These are phyloP conservation scores for Cyclotella distinguenda DNA, from an alignment of 108 stramenopile species.

Conservation along the genomic window DNA sequence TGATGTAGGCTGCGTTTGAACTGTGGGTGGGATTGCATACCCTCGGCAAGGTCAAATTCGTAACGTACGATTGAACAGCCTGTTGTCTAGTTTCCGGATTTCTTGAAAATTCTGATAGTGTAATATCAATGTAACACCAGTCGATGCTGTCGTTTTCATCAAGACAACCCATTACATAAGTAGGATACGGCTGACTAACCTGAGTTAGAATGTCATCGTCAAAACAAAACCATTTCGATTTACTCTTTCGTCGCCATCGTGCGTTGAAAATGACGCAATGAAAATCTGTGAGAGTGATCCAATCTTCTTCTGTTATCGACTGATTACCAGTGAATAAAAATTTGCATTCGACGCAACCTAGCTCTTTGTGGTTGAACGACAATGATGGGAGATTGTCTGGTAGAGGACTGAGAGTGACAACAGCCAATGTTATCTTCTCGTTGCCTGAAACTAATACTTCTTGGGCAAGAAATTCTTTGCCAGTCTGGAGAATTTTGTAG, in stretches of 20 bases:
- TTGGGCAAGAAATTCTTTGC: conserved; percentile 11
- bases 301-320: conserved; percentile 16
- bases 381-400: conserved; percentile 8
- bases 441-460: conserved; percentile 9
- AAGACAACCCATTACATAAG: conserved; percentile 50
- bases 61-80: conserved; percentile 14
- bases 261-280: conserved; percentile 46
- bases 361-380: conserved; percentile 33
- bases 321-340: conserved; percentile 8
- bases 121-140: conserved; percentile 42
- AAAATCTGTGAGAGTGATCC: conserved; percentile 19
- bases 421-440: conserved; percentile 29
- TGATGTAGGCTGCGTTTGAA: conserved; percentile 33
- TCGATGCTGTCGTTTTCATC: conserved; percentile 28
- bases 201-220: conserved; percentile 14
- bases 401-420: conserved; percentile 28
- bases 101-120: conserved; percentile 42
- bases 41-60: conserved; percentile 21
- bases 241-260: conserved; percentile 50
- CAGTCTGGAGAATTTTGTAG: conserved; percentile 25
- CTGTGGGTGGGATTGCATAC: conserved; percentile 48
- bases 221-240: conserved; percentile 24
- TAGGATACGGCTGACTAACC: conserved; percentile 5
- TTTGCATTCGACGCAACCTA: conserved; percentile 37
- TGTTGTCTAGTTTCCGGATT: conserved; percentile 26